Percentiles rank a stretch among this genome's conserved stretches.
Evolutionary conservation across 1,284 basidiomycete species (phyloP).

Genomic region (Apiotrichum porosum): DNA sequence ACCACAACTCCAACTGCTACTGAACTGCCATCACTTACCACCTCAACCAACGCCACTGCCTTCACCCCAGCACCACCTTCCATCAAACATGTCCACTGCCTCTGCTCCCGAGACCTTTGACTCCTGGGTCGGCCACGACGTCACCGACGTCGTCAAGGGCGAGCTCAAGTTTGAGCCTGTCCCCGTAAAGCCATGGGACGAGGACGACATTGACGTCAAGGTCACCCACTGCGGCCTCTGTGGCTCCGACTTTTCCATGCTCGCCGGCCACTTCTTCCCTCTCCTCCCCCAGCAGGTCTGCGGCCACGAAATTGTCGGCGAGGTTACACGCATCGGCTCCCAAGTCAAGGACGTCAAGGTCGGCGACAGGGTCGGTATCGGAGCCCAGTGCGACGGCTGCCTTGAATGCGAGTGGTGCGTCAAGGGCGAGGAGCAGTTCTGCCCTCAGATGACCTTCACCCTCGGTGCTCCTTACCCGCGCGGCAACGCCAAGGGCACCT

Average conservation of each 20-base stretch:
- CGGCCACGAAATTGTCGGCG: constrained; percentile 34
- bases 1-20: too few relatives aligned
- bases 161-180: constrained; percentile 43
- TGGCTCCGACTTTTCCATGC: constrained; percentile 11
- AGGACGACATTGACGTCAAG: constrained; percentile 44
- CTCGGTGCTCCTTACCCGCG: constrained; percentile 5
- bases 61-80: neutral
- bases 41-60: neutral
- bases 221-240: constrained; percentile 19
- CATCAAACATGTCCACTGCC: too few relatives aligned
- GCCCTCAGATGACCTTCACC: neutral
- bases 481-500: constrained; percentile 21
- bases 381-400: constrained; percentile 52
- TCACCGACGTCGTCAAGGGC: constrained; percentile 41
- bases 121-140: constrained; percentile 43
- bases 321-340: constrained; percentile 25
- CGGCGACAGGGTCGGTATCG: constrained; percentile 53
- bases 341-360: constrained; percentile 27
- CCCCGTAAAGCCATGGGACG: constrained; percentile 43
- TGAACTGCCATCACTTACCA: too few relatives aligned
- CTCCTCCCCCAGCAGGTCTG: constrained; percentile 6
- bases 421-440: constrained; percentile 19
- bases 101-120: constrained; percentile 31
- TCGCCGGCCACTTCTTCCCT: constrained; percentile 16
- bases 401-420: constrained; percentile 49